These are phyloP conservation scores for Microbotryum silenes-acaulis DNA, from an alignment of 1,284 basidiomycete species.

Conservation along the genomic window DNA sequence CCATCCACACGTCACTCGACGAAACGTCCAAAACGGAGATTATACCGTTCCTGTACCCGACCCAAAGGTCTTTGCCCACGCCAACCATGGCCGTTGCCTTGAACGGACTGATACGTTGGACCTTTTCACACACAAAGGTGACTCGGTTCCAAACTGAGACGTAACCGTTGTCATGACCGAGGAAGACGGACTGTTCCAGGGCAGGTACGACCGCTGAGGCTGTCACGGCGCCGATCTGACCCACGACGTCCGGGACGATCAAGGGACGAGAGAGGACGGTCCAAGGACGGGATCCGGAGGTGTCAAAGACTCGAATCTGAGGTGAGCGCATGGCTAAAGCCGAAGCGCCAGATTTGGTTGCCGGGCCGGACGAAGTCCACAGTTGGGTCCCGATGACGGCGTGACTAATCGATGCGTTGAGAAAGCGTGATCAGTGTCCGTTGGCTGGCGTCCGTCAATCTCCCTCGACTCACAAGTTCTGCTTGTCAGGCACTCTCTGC, in stretches of 20 bases:
- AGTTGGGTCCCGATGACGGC: conserved; percentile 62
- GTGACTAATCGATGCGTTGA: conserved; percentile 36
- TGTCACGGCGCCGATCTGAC: conserved; percentile 62
- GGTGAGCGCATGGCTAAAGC: conserved; percentile 52
- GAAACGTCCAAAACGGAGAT: conserved; percentile 74
- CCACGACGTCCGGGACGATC: conserved; percentile 30
- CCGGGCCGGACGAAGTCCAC: conserved; percentile 57
- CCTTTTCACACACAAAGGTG: conserved; percentile 47
- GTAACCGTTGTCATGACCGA: conserved; percentile 91
- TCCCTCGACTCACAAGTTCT: conserved; percentile 50
- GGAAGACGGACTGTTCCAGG: conserved; percentile 58
- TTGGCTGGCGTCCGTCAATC: no score
- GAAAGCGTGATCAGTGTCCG: no score
- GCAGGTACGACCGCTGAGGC: conserved; percentile 69
- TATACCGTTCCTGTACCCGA: conserved; percentile 58
- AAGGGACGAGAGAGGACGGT: conserved; percentile 27
- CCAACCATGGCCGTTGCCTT: conserved; percentile 72
- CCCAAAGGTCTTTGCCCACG: conserved; percentile 74
- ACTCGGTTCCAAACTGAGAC: conserved; percentile 62
- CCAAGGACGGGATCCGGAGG: conserved; percentile 36
- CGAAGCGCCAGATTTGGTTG: conserved; percentile 41
- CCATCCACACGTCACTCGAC: conserved; percentile 53
- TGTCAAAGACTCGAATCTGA: conserved; percentile 67
- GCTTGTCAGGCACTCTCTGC: conserved; percentile 67
- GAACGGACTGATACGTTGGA: conserved; percentile 64